Percentiles rank a stretch among this genome's conserved stretches.
These are phyloP conservation scores for Solanum pennellii DNA, from an alignment of 257 asterid genomes.

Conservation along the genomic window DNA sequence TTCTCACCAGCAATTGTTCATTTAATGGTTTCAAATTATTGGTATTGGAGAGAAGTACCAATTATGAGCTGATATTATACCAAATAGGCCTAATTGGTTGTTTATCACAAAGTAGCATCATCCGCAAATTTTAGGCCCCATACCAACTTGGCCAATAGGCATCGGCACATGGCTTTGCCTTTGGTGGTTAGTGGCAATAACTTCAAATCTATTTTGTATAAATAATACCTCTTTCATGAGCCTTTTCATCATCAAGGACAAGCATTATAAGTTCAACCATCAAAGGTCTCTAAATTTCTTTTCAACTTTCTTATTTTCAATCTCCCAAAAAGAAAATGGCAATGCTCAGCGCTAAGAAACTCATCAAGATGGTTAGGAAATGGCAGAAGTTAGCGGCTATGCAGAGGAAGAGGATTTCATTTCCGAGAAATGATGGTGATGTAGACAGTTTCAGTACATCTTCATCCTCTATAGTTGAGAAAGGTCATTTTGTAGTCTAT, in stretches of 20 bases:
- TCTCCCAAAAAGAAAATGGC: not conserved
- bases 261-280: not conserved
- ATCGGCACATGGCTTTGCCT: not conserved
- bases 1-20: not conserved
- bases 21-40: not conserved
- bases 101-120: not conserved
- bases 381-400: not conserved
- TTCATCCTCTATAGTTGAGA: not conserved
- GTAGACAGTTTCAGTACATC: not conserved
- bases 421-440: not conserved
- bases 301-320: not conserved
- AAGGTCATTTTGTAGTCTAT: slow-evolving; percentile 27
- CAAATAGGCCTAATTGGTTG: not conserved
- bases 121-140: not conserved
- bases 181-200: not conserved
- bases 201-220: not conserved
- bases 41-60: not conserved
- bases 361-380: not conserved
- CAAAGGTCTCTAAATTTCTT: not conserved
- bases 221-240: not conserved
- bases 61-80: not conserved
- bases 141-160: not conserved
- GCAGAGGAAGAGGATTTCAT: not conserved
- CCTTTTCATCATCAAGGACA: not conserved
- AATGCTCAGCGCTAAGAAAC: not conserved